Conservation (phyloP, 192 early-diverging fungal species). For the Coemansia pectinata region DNA sequence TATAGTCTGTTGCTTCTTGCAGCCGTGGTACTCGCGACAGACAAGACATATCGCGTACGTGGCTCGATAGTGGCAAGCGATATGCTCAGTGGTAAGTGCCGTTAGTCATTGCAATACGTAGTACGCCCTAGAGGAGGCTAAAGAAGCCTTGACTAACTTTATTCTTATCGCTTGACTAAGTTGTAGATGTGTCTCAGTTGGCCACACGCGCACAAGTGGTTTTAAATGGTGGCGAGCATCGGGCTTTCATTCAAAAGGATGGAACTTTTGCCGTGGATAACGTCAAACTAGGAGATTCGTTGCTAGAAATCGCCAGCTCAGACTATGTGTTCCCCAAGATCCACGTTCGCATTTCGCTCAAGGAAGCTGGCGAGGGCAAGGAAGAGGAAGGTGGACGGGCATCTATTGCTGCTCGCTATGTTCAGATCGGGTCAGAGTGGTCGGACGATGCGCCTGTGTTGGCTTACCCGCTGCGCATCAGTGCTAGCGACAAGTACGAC, state of each 20-base stretch:
- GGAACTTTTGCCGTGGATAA: constrained; percentile 48
- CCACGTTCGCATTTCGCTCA: constrained; percentile 44
- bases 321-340: constrained; percentile 55
- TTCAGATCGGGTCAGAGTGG: constrained; percentile 53
- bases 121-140: background rate
- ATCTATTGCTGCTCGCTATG: constrained; percentile 48
- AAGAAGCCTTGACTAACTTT: background rate
- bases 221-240: constrained; percentile 51
- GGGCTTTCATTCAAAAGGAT: constrained; percentile 43
- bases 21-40: constrained; percentile 9
- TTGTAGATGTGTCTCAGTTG: constrained; percentile 25
- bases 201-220: constrained; percentile 24
- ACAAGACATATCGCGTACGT: constrained; percentile 50
- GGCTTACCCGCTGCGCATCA: constrained; percentile 48
- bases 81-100: constrained; percentile 15
- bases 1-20: constrained; percentile 24
- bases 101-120: background rate
- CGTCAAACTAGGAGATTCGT: constrained; percentile 44
- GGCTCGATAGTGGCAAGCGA: constrained; percentile 38
- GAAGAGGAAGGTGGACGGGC: constrained; percentile 28
- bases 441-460: constrained; percentile 40
- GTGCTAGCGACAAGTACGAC: constrained; percentile 45
- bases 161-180: background rate
- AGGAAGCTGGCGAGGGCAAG: constrained; percentile 7
- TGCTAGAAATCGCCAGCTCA: constrained; percentile 43